These are phyloP conservation scores for Mycena galopus DNA, from an alignment of 768 basidiomycete genomes.

Conservation along the genomic window DNA sequence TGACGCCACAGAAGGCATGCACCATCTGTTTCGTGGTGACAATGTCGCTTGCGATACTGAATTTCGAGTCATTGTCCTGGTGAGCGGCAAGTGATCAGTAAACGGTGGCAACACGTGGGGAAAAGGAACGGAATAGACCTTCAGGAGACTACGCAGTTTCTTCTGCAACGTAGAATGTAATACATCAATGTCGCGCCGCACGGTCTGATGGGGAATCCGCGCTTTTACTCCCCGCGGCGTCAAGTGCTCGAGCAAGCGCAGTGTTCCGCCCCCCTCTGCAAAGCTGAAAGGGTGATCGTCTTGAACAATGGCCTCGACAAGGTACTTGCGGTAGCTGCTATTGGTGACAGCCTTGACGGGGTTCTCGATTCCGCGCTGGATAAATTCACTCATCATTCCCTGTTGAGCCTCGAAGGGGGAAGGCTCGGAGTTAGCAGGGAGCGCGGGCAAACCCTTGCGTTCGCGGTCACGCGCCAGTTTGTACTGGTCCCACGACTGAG, in stretches of 20 bases:
- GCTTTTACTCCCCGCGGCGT: background rate
- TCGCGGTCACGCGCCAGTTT: constrained; percentile 7
- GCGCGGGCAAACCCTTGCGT: background rate
- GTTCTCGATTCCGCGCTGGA: background rate
- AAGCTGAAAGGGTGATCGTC: background rate
- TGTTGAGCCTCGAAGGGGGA: background rate
- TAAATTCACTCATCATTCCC: background rate
- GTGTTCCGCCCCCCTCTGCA: background rate
- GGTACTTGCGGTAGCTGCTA: background rate
- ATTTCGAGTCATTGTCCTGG: background rate
- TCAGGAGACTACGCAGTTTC: background rate
- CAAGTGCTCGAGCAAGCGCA: background rate
- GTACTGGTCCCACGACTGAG: constrained; percentile 17
- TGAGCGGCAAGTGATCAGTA: background rate
- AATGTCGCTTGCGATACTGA: background rate
- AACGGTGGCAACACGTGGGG: no score
- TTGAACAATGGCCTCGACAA: background rate
- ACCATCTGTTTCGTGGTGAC: background rate
- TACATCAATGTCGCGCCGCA: background rate
- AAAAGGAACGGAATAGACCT: no score
- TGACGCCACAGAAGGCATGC: background rate
- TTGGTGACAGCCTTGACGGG: background rate
- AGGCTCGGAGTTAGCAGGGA: background rate
- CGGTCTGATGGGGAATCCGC: background rate
- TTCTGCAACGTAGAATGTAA: background rate